Base-by-base conservation (phyloP, 1,139 yeast genomes). In the Suhomyces kunorum region DNA sequence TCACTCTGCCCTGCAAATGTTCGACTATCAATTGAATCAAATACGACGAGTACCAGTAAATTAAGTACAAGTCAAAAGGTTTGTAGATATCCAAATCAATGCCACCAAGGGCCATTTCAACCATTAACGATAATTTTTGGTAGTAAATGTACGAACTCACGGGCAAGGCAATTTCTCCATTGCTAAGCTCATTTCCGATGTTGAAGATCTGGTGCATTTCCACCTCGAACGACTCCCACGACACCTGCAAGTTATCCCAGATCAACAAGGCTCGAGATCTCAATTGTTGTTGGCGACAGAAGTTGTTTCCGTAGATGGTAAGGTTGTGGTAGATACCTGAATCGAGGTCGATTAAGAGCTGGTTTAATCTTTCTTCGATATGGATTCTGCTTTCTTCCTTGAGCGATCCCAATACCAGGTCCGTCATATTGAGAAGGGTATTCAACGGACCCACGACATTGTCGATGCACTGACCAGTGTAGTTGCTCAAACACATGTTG, bases 181-280 rank as follows among this genome's bases (percentile, higher is more conserved):
- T 50, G 4, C 44, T 46, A 41, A 55, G 47, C 32, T 52, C 56
- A 40, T 74, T 78, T 3, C 71, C 68, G 8, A 71, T 55, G 19
- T 58, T 56, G 46, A 52, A 61, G 8, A 53, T 55, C 4, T 65
- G 54, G 44, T 58, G 61, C 8, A 73, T 39, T 11, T 68, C 73
- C 16, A 68, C 48, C 53, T 81, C 88, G 32, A 77, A 63, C 4
- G 63, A 56, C 52, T 84, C 88, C 48, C 79, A 64, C 30, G 71
- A 68, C 4, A 84, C 95, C 56, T 90, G 97, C 24, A 88, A 65
- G 3, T 88, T 75, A 58, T 92, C 97, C 85, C 94, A 87, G 3
- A 80, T 56, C 52, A 49, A 80, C 53, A 56, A 75, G 64, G 58
- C 83, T 69, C 53, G 81, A 59, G 58, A 83, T 63, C 51, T 79